These are phyloP conservation scores for Thecaphora thlaspeos DNA, from an alignment of 1,284 basidiomycete genomes.

Conservation along the genomic window DNA sequence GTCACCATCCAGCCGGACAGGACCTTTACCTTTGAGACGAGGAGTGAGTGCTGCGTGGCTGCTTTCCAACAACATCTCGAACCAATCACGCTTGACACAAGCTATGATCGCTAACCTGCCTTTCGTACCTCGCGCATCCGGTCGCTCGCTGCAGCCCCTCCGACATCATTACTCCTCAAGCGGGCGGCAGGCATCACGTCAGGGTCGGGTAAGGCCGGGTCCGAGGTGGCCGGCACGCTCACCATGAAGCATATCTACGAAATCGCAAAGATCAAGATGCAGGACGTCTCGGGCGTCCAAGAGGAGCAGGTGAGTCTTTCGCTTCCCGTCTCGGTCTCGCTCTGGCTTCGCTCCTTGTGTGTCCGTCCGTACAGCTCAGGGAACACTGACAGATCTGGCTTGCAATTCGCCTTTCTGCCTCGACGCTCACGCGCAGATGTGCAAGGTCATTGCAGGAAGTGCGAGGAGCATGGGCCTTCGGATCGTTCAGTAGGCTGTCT, in stretches of 20 bases:
- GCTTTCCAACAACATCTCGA: no score
- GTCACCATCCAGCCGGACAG: constrained; percentile 94
- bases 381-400: background rate
- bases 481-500: constrained; percentile 28
- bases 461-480: constrained; percentile 46
- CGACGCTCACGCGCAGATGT: constrained; percentile 26
- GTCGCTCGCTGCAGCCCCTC: no score
- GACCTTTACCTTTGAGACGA: constrained; percentile 75
- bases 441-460: constrained; percentile 43
- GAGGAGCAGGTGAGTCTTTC: constrained; percentile 45
- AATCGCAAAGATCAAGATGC: constrained; percentile 94
- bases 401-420: background rate
- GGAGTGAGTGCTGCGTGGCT: constrained; percentile 35
- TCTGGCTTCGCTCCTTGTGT: background rate
- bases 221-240: constrained; percentile 75
- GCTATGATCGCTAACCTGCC: no score
- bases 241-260: constrained; percentile 97
- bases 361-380: background rate
- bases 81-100: no score
- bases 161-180: constrained; percentile 84
- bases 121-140: no score
- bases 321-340: background rate
- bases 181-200: constrained; percentile 87
- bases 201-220: constrained; percentile 67
- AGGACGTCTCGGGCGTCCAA: constrained; percentile 62